Conservation (phyloP, 176 grass and related monocot genomes). For the Dendrocalamus sinicus region DNA sequence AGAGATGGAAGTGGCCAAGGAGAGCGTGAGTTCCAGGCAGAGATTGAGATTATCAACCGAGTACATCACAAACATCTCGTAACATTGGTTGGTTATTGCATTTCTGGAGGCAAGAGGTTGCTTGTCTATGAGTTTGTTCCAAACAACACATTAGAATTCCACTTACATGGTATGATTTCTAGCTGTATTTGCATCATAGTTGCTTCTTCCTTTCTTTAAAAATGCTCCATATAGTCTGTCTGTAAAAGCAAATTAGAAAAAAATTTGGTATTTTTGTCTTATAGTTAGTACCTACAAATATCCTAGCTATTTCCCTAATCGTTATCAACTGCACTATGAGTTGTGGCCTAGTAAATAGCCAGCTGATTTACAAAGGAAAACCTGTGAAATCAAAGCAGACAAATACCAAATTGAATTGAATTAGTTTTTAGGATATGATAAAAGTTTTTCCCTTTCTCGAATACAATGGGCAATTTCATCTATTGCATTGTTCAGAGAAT, state of each 20-base stretch:
- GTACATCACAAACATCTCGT: slow-evolving; percentile 92
- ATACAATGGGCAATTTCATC: background rate
- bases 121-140: slow-evolving; percentile 87
- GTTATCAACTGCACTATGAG: background rate
- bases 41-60: slow-evolving; percentile 83
- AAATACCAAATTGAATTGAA: background rate
- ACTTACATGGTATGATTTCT: slow-evolving; percentile 65
- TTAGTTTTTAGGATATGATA: background rate
- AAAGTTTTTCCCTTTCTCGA: background rate
- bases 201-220: background rate
- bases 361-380: slow-evolving; percentile 3
- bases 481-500: background rate
- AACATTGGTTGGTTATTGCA: slow-evolving; percentile 74
- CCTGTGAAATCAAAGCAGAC: background rate
- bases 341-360: slow-evolving; percentile 3
- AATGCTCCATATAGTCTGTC: background rate
- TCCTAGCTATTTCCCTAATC: background rate
- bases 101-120: slow-evolving; percentile 64
- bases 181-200: background rate
- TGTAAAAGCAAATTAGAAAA: background rate
- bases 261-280: background rate
- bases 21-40: slow-evolving; percentile 81
- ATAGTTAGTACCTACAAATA: slow-evolving; percentile 10
- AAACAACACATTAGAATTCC: slow-evolving; percentile 75
- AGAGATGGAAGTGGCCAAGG: slow-evolving; percentile 75